Conservation (phyloP, 441 rosid species). For the Jatropha podagrica region DNA sequence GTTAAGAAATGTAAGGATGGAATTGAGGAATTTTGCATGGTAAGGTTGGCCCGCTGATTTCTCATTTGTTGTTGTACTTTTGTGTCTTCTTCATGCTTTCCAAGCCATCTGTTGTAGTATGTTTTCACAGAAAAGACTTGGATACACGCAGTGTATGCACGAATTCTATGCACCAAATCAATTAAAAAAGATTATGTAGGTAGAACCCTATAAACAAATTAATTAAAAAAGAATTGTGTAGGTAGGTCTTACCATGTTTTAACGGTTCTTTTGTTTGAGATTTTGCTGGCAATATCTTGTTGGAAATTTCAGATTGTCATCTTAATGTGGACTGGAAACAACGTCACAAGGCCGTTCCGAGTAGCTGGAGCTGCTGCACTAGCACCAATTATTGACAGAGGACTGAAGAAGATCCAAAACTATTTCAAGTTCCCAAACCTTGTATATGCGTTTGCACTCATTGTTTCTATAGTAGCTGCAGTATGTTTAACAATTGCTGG, state of each 20-base stretch:
- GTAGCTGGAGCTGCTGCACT: constrained; percentile 47
- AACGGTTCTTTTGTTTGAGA: too few species aligned
- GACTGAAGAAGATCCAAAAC: constrained; percentile 39
- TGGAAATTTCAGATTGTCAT: constrained; percentile 32
- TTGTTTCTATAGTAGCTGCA: constrained; percentile 29
- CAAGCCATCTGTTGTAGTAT: too few species aligned
- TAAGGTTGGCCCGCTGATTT: neutral
- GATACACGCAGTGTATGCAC: too few species aligned
- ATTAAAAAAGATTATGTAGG: too few species aligned
- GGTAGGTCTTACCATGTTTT: neutral
- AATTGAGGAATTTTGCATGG: neutral
- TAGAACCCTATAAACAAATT: too few species aligned
- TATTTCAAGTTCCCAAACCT: constrained; percentile 31
- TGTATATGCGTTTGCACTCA: constrained; percentile 37
- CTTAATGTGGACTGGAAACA: constrained; percentile 46
- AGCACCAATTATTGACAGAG: constrained; percentile 36
- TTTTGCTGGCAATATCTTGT: neutral
- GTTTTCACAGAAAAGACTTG: too few species aligned
- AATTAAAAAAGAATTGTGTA: too few species aligned
- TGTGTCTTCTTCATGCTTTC: too few species aligned
- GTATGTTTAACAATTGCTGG: constrained; percentile 28
- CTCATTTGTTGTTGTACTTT: neutral
- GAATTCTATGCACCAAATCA: too few species aligned
- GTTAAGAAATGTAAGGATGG: neutral
- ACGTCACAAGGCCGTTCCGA: constrained; percentile 44